Base-by-base conservation (phyloP, 306 rosid species). In the Cyclanthera cordifolia region DNA sequence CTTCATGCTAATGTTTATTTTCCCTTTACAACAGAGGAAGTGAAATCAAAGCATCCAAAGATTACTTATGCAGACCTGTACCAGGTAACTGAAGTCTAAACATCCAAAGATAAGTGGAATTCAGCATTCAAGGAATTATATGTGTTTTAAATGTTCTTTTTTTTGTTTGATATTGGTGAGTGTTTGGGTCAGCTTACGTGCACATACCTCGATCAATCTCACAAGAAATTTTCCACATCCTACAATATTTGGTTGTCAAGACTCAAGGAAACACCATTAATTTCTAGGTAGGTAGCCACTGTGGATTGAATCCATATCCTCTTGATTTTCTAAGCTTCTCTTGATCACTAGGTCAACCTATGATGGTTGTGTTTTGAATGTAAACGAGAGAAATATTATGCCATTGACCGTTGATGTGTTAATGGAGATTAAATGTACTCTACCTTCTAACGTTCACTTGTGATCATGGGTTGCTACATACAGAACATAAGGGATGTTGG, bases 41-140 rank as follows among this genome's bases (percentile, higher is more conserved):
- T 93, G 81, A 89, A 90, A 79, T 84, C 71, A 32, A 93, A 81
- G 34, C 81, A 70, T 87, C 82, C 94, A 46, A 88, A 72, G 80
- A 83, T 90, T 39, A 83, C 94, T 15, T 84, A 87, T 78, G 95
- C 96, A 9, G 94, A 93, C 78, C 82, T 93, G 15, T 90, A 90
- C 82, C 95, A 87, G 96, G 96, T 93, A 87, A 84, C 73, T 46
- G 13, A 66, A 63, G 41, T 34, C 8, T 34, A 34, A 34, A 34
- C 41, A 34, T 34, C 41, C 41, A 34, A 34, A 34, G 7, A 34
- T 4, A 34, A 34, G 41, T 34, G 41, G 41, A 34, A 34, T 8
- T 34, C 41, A 5, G 41, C 41, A 34, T 34, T 34, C 41, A 45
- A 65, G 23, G 41, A 23, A 23, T n/a, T 34, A 2, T 14, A 23